Evolutionary conservation across 2,329 filamentous ascomycete genomes (phyloP), one percentile per base, ranked within the genome.

Genomic region (Diaporthe eres): DNA sequence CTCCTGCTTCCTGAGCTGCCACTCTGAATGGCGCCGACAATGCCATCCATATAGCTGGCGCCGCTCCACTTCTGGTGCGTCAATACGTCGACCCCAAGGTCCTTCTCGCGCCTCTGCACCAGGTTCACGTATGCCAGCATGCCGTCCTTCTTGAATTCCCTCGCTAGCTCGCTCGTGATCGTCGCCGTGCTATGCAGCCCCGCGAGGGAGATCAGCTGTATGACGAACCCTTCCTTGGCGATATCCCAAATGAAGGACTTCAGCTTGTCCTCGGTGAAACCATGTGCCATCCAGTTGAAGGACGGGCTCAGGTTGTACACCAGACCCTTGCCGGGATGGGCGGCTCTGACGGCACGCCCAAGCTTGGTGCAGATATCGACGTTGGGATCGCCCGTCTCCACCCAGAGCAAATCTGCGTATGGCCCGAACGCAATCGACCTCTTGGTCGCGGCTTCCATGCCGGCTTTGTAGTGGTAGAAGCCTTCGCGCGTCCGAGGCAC

Each of bases 211-310:
- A 94, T 90, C 39, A 94, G 87, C 85, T 94, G 92, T 80, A 93
- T 85, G 13, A 92, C 91, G 82, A 92, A 96, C 76, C 96, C 96
- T 80, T 98, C 94, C 82, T 93, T 92, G 12, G 96, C 97, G 78
- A 99, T 92, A 83, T 98, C 96, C 96, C 96, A 98, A 80, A 99
- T 94, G 84, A 99, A 99, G 8, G 91, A 95, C 86, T 94, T 95
- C 74, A 99, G 89, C 8, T 93, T 93, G 77, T 92, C 92, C 78
- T 95, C 92, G 4, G 91, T 93, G 85, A 98, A 99, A 42, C 96
- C 97, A 83, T 98, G 96, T 15, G 92, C 92, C 92, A 97, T 97
- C 97, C 97, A 99, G 88, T 99, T 98, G 90, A 99, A 99, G 12
- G 95, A 98, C 1, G 97, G 97, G 6, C 93, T 96, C 2, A 99